These are phyloP conservation scores for Gelatoporia subvermispora DNA, from an alignment of 768 basidiomycete species.

Conservation along the genomic window DNA sequence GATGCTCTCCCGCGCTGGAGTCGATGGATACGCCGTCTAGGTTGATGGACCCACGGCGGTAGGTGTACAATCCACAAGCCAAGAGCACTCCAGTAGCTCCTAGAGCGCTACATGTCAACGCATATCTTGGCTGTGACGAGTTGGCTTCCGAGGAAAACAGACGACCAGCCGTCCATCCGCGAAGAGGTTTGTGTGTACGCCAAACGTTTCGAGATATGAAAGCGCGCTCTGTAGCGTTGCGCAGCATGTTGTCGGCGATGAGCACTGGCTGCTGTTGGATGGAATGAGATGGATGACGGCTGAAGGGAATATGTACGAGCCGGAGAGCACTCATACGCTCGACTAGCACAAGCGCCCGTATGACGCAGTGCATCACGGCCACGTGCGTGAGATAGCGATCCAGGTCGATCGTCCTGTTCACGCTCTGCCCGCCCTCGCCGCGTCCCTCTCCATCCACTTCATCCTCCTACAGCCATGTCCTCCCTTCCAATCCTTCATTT, in stretches of 20 bases:
- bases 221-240: no score
- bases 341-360: no score
- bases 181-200: background rate
- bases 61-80: background rate
- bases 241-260: no score
- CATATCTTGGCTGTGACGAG: no score
- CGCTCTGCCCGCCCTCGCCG: background rate
- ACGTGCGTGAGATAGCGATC: background rate
- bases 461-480: slow-evolving; percentile 26
- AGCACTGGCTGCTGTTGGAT: no score
- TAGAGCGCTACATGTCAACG: background rate
- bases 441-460: background rate
- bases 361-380: background rate
- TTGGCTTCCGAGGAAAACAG: no score
- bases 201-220: no score
- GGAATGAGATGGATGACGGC: no score
- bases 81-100: background rate
- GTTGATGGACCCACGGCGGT: background rate
- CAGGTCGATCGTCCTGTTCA: background rate
- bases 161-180: no score
- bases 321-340: no score
- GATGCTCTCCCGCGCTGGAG: background rate
- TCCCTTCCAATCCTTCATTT: slow-evolving; percentile 55
- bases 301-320: no score
- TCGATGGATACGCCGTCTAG: slow-evolving; percentile 7